Percentiles rank a stretch among this genome's conserved stretches.
Conservation (phyloP, 2,329 filamentous ascomycete species). For the Penicillium sp. region DNA sequence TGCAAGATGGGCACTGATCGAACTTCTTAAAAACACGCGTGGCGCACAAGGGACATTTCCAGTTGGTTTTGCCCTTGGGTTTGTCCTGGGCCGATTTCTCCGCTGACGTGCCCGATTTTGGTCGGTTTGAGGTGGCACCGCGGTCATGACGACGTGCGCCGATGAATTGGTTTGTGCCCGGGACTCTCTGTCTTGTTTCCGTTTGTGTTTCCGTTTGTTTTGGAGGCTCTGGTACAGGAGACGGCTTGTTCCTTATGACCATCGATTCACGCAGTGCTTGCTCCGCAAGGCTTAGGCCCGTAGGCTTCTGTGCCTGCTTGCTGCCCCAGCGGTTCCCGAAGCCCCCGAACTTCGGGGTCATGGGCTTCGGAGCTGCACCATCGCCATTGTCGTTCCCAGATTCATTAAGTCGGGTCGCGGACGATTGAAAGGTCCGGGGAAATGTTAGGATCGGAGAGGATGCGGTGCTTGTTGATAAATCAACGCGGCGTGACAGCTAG, state of each 20-base stretch:
- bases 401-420: constrained; percentile 23
- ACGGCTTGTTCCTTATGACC: constrained; percentile 17
- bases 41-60: constrained; percentile 15
- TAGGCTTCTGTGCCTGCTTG: constrained; percentile 18
- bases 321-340: constrained; percentile 29
- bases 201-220: not conserved
- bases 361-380: constrained; percentile 22
- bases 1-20: constrained; percentile 16
- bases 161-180: not conserved
- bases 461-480: constrained; percentile 37
- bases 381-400: constrained; percentile 22
- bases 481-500: constrained; percentile 40
- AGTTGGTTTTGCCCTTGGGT: constrained; percentile 6
- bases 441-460: constrained; percentile 20
- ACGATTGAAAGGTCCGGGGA: constrained; percentile 38
- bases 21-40: constrained; percentile 9
- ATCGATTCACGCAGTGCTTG: constrained; percentile 31
- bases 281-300: constrained; percentile 33
- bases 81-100: not conserved
- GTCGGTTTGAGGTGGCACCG: not conserved
- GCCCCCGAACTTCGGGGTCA: not conserved
- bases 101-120: not conserved
- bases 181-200: not conserved
- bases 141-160: not conserved
- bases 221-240: constrained; percentile 2